Evolutionary conservation across 2,329 filamentous ascomycete genomes (phyloP).

Genomic region (Clonostachys chloroleuca): DNA sequence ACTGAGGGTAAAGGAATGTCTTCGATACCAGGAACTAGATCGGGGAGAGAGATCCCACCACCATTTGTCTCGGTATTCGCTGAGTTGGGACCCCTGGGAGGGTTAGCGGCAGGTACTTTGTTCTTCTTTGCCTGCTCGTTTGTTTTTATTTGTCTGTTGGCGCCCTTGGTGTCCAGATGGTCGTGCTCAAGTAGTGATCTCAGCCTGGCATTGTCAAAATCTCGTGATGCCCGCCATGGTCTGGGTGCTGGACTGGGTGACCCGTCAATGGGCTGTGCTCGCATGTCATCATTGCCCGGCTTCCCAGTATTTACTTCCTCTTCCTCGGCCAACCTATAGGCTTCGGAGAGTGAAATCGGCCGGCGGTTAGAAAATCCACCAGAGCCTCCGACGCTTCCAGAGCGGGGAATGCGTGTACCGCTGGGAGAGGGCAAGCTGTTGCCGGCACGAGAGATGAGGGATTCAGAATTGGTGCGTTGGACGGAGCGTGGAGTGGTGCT

Average conservation of each 20-base stretch:
- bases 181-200: slow-evolving; percentile 19
- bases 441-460: slow-evolving; percentile 5
- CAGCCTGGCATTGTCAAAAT: slow-evolving; percentile 20
- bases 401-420: slow-evolving; percentile 1
- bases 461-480: slow-evolving; percentile 18
- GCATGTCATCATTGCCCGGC: slow-evolving; percentile 8
- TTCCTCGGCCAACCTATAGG: slow-evolving; percentile 25
- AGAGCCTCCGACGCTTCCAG: slow-evolving; percentile 9
- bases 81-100: not conserved
- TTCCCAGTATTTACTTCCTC: slow-evolving; percentile 11
- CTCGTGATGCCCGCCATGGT: slow-evolving; percentile 28
- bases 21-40: slow-evolving; percentile 31
- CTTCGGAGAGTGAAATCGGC: slow-evolving; percentile 35
- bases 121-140: slow-evolving; percentile 1
- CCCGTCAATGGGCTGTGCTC: slow-evolving; percentile 25
- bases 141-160: slow-evolving; percentile 1
- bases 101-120: not conserved
- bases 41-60: slow-evolving; percentile 16
- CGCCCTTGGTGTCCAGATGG: slow-evolving; percentile 20
- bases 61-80: not conserved
- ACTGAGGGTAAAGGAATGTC: slow-evolving; percentile 25
- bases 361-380: slow-evolving; percentile 13
- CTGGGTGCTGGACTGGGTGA: slow-evolving; percentile 49
- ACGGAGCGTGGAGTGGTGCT: slow-evolving; percentile 1
- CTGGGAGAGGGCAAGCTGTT: slow-evolving; percentile 1